Evolutionary conservation across 768 basidiomycete genomes (phyloP).

Genomic region (Russula sp.): DNA sequence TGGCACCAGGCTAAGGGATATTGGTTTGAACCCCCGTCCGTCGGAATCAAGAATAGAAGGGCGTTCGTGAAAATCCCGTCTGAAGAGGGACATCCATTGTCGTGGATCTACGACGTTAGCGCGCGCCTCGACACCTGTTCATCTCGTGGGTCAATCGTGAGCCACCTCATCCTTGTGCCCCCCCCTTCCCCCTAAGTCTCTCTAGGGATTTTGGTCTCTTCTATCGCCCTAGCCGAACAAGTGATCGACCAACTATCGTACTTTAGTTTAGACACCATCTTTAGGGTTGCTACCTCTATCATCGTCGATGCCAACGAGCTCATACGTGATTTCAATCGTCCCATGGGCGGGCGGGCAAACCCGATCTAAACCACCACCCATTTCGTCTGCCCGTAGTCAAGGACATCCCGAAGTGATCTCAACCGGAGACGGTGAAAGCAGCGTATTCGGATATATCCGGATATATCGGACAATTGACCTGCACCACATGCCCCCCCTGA

Average conservation of each 20-base stretch:
- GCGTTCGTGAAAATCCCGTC: conserved; percentile 54
- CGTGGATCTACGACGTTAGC: conserved; percentile 68
- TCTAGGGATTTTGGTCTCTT: neutral
- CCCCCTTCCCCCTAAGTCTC: neutral
- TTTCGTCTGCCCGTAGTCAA: neutral
- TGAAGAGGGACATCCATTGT: conserved; percentile 45
- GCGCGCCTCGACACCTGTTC: conserved; percentile 44
- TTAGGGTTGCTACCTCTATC: neutral
- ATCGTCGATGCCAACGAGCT: neutral
- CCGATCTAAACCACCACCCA: neutral
- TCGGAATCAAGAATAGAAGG: conserved; percentile 62
- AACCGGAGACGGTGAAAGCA: too few relatives aligned
- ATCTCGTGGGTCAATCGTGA: neutral
- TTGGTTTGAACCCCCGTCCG: conserved; percentile 89
- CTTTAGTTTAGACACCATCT: neutral
- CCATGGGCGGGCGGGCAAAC: neutral
- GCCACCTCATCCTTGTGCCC: neutral
- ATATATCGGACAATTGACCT: too few relatives aligned
- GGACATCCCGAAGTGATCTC: neutral
- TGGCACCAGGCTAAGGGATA: conserved; percentile 92
- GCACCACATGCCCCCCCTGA: too few relatives aligned
- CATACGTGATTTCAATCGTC: neutral
- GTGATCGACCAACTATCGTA: neutral
- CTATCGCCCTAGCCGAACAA: neutral
- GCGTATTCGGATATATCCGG: too few relatives aligned